These are phyloP conservation scores for Osmanthus fragrans DNA, from an alignment of 257 asterid genomes.

Conservation along the genomic window DNA sequence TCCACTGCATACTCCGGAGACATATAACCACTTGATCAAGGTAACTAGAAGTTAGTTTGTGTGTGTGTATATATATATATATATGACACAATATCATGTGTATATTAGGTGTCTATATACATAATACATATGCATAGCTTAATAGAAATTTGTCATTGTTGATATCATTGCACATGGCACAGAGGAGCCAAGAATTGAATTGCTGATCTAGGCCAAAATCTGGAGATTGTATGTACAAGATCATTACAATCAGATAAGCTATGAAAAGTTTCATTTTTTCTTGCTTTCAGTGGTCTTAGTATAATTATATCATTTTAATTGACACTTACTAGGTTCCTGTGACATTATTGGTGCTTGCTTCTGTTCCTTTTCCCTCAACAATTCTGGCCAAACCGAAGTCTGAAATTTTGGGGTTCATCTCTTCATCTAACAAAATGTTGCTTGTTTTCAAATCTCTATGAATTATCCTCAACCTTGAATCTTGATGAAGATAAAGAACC, in stretches of 20 bases:
- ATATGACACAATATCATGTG: too few relatives aligned
- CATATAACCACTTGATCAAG: slow-evolving; percentile 30
- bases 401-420: slow-evolving; percentile 50
- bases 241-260: too few relatives aligned
- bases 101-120: too few relatives aligned
- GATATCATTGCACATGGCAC: too few relatives aligned
- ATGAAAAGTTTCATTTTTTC: too few relatives aligned
- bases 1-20: slow-evolving; percentile 36
- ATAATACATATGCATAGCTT: too few relatives aligned
- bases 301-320: too few relatives aligned
- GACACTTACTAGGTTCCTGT: background rate
- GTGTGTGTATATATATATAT: too few relatives aligned
- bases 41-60: background rate
- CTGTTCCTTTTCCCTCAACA: slow-evolving; percentile 50
- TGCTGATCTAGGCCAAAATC: too few relatives aligned
- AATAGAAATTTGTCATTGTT: too few relatives aligned
- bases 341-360: slow-evolving; percentile 15
- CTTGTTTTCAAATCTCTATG: slow-evolving; percentile 58
- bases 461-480: slow-evolving; percentile 51
- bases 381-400: slow-evolving; percentile 61
- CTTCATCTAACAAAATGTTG: slow-evolving; percentile 43
- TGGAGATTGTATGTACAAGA: too few relatives aligned
- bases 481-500: slow-evolving; percentile 56
- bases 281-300: too few relatives aligned
- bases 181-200: background rate